Base-by-base conservation (phyloP, 1,284 basidiomycete genomes). In the Naganishia albida region DNA sequence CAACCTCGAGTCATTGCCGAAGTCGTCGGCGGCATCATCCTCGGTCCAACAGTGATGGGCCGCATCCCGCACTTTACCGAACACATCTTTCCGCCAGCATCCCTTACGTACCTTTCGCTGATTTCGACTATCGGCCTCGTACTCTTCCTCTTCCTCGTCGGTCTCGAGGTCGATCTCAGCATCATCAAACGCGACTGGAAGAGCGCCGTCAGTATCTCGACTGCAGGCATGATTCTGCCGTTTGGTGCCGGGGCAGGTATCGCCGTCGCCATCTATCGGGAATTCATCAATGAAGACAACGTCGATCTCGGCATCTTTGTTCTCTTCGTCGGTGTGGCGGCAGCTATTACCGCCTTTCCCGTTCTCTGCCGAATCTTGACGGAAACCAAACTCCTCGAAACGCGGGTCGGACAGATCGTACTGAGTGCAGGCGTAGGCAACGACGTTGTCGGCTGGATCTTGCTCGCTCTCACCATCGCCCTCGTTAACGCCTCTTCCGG, bases 341-440 rank as follows among this genome's bases (percentile, higher is more conserved):
- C 88, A 80, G 88, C 89, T 2, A 97, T 97, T 77, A 97, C 93
- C 0, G 93, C 93, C 0, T 95, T 95, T 76, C 90, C 84, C 0
- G 94, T 99, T 3, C 84, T 98, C 3, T 97, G 94, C 76, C 88
- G 95, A 46, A 83, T 83, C 67, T 72, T 83, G 8, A 81, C 81
- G 16, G 82, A 83, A 63, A 81, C 82, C 48, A 82, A 84, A 78
- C 83, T 99, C 1, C 84, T 98, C 63, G 90, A 95, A 69, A 96
- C 93, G 7, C 90, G 88, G 0, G 93, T 99, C 49, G 96, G 95
- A 10, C 88, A 95, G 63, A 88, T 96, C 34, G 92, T 91, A 3
- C 85, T 99, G 3, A 90, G 90, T 1, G 95, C 95, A 0, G 93
- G 95, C 53, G 92, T 98, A 1, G 92, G 89, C 2, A 97, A 96